Evolutionary conservation across 31 red algal species (phyloP).

Genomic region (Odonthalia washingtoniensis): DNA sequence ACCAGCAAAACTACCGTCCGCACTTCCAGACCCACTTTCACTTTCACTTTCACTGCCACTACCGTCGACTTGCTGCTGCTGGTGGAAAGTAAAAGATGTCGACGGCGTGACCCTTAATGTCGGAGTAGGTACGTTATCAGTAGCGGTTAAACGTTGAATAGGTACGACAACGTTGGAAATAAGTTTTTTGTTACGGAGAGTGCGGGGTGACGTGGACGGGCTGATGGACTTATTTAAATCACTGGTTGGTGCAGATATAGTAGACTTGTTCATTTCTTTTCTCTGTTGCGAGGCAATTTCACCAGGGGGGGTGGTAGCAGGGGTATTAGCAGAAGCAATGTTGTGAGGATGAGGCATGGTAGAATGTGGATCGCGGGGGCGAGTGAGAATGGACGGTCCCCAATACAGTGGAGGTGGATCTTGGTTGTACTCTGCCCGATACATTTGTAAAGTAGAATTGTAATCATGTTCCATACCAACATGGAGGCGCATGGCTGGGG

Average conservation of each 20-base stretch:
- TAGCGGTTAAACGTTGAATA: neutral
- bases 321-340: too few relatives aligned
- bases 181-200: neutral
- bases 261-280: neutral
- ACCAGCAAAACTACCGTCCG: neutral
- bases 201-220: too few relatives aligned
- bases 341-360: neutral
- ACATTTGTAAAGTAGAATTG: constrained; percentile 54
- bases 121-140: neutral
- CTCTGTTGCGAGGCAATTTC: neutral
- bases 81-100: neutral
- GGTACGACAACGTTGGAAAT: neutral
- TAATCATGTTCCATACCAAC: constrained; percentile 57
- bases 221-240: neutral
- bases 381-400: constrained; percentile 42
- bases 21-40: neutral
- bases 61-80: neutral
- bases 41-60: neutral
- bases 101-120: neutral
- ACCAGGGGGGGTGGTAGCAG: too few relatives aligned
- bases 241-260: neutral
- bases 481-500: constrained; percentile 70
- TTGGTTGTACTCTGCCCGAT: constrained; percentile 47
- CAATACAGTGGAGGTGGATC: constrained; percentile 52
- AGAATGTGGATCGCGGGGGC: neutral